phyloP scores from a whole-genome alignment of 1,139 yeast genomes.

The Arxiozyma heterogenica region DNA sequence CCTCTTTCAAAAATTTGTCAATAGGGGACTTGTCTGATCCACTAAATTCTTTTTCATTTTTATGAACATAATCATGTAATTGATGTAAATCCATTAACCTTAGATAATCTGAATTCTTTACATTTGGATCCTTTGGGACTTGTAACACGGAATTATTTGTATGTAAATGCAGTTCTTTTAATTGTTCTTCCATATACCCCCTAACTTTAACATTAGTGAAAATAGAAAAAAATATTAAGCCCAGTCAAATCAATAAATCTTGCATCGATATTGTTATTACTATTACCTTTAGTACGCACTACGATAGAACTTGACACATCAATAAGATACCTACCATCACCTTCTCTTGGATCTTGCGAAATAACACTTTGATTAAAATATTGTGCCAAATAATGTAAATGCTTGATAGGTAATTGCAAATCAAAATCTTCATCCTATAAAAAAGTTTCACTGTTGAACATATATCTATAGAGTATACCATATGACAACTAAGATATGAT shows the following conservation, averaged over 20 bases:
- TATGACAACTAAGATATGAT: slow-evolving; percentile 56
- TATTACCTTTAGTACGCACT: slow-evolving; percentile 37
- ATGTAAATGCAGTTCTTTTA: neutral
- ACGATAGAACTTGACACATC: slow-evolving; percentile 44
- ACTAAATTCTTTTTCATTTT: slow-evolving; percentile 9
- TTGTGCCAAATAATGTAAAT: slow-evolving; percentile 43
- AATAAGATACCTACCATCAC: slow-evolving; percentile 48
- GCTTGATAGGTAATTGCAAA: slow-evolving; percentile 57
- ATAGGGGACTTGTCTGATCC: neutral
- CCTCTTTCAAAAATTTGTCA: slow-evolving; percentile 2
- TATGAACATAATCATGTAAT: slow-evolving; percentile 8
- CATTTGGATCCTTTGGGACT: neutral
- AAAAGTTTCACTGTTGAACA: slow-evolving; percentile 56
- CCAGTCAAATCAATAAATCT: slow-evolving; percentile 67
- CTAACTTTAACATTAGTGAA: slow-evolving; percentile 2
- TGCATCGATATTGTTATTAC: slow-evolving; percentile 67
- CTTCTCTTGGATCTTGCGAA: slow-evolving; percentile 54
- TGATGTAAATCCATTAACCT: slow-evolving; percentile 10
- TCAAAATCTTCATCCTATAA: slow-evolving; percentile 72
- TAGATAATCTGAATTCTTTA: slow-evolving; percentile 5
- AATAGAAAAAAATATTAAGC: slow-evolving; percentile 32
- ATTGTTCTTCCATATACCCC: neutral
- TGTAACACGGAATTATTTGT: neutral
- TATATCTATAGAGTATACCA: slow-evolving; percentile 62
- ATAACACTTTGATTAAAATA: slow-evolving; percentile 47